Conservation (phyloP, 1,284 basidiomycete species). For the Ustilago esculenta region DNA sequence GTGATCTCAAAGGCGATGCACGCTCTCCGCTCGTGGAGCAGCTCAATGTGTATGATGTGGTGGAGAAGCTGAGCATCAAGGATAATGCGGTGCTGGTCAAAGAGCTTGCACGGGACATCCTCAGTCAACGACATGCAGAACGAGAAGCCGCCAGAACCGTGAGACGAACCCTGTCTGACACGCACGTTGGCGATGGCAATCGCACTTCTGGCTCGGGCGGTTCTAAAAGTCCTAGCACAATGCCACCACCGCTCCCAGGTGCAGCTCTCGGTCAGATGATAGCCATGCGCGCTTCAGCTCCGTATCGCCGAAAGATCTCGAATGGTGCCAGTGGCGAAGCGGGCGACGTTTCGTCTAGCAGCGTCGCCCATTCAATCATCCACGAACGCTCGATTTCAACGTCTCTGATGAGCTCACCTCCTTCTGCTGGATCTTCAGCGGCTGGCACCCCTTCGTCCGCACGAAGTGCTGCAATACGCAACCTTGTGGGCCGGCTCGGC, state of each 20-base stretch:
- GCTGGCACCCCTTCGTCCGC: slow-evolving; percentile 10
- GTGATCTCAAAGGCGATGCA: slow-evolving; percentile 79
- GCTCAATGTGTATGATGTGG: slow-evolving; percentile 49
- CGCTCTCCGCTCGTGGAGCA: slow-evolving; percentile 45
- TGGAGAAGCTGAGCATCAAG: slow-evolving; percentile 51
- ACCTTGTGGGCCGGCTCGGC: slow-evolving; percentile 27
- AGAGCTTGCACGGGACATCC: slow-evolving; percentile 58
- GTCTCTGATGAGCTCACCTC: slow-evolving; percentile 11
- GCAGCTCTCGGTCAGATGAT: slow-evolving; percentile 23
- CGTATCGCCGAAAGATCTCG: slow-evolving; percentile 45
- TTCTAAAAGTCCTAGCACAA: slow-evolving; percentile 16
- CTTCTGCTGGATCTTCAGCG: slow-evolving; percentile 9
- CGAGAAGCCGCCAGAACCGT: slow-evolving; percentile 24
- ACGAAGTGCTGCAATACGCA: slow-evolving; percentile 39
- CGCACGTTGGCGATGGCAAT: slow-evolving; percentile 29
- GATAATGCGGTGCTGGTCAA: slow-evolving; percentile 72
- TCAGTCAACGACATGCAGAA: slow-evolving; percentile 36
- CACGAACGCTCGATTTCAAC: slow-evolving; percentile 36
- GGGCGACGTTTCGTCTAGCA: slow-evolving; percentile 15
- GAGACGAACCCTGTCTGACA: slow-evolving; percentile 44
- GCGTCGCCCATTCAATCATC: slow-evolving; percentile 29
- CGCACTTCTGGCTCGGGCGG: slow-evolving; percentile 8
- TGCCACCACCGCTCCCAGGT: slow-evolving; percentile 16
- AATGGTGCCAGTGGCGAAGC: slow-evolving; percentile 22
- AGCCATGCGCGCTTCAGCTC: slow-evolving; percentile 34